Evolutionary conservation across 495 filamentous ascomycete genomes (phyloP).

Genomic region (Aspergillus nanangensis): DNA sequence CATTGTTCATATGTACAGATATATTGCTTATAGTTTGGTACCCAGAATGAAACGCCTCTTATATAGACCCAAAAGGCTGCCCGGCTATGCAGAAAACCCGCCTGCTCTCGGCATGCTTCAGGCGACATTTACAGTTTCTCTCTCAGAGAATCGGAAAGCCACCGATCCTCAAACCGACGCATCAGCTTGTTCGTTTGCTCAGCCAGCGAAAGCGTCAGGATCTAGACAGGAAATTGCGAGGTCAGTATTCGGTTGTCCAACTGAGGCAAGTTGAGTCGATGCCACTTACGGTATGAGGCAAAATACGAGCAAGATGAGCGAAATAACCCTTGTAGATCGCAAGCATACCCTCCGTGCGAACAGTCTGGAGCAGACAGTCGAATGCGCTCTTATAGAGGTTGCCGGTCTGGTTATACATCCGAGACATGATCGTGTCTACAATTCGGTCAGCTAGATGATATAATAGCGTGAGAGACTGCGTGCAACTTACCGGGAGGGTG

Average conservation of each 20-base stretch:
- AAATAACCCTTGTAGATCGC: constrained; percentile 99
- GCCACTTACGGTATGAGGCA: constrained; percentile 84
- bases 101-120: too few relatives aligned
- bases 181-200: constrained; percentile 96
- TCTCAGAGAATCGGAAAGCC: constrained; percentile 50
- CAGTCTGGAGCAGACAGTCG: constrained; percentile 87
- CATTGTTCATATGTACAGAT: constrained; percentile 13
- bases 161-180: constrained; percentile 65
- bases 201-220: constrained; percentile 86
- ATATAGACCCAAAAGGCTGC: constrained; percentile 9
- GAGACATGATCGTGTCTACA: constrained; percentile 94
- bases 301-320: constrained; percentile 87
- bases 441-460: constrained; percentile 13
- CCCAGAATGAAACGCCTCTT: constrained; percentile 15
- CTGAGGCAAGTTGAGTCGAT: too few relatives aligned
- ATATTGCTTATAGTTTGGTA: constrained; percentile 9
- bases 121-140: constrained; percentile 45
- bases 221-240: constrained; percentile 36
- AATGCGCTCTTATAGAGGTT: constrained; percentile 91
- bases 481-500: constrained; percentile 75
- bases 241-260: constrained; percentile 6
- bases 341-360: constrained; percentile 83
- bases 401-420: constrained; percentile 98
- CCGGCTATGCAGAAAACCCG: constrained; percentile 4
- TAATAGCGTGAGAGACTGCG: not conserved